phyloP scores from a whole-genome alignment of 495 filamentous ascomycete genomes.

The Penicillium malachiteum region DNA sequence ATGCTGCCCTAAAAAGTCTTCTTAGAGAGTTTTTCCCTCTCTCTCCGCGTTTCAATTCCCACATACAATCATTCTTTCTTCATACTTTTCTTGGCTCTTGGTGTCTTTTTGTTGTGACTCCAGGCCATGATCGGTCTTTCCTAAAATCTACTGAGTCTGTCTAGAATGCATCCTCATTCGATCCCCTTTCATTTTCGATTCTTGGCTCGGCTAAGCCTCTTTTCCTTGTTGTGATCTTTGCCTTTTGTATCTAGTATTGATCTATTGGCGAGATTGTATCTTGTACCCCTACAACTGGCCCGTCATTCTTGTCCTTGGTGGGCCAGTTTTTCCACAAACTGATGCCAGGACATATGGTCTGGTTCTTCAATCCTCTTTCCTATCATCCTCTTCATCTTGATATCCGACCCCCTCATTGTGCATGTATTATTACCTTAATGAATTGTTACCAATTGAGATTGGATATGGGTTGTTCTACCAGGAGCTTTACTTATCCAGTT shows the following conservation, averaged over 20 bases:
- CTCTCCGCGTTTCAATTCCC: neutral
- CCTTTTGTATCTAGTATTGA: no score
- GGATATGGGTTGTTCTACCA: no score
- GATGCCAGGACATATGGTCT: constrained; percentile 4
- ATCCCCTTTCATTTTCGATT: no score
- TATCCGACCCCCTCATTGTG: constrained; percentile 3
- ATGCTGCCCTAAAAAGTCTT: constrained; percentile 63
- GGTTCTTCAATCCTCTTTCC: neutral
- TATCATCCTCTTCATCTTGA: constrained; percentile 1
- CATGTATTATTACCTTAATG: constrained; percentile 22
- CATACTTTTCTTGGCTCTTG: neutral
- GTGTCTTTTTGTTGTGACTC: neutral
- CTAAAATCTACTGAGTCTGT: neutral
- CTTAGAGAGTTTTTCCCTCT: constrained; percentile 14
- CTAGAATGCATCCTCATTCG: neutral
- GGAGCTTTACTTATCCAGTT: no score
- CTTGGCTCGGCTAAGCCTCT: no score
- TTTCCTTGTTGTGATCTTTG: no score
- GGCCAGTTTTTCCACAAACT: neutral
- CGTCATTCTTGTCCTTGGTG: neutral
- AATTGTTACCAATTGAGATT: constrained; percentile 1
- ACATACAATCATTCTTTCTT: neutral
- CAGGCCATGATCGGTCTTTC: no score
- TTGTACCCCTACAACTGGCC: neutral
- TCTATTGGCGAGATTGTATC: no score